Conservation (phyloP, 2,329 filamentous ascomycete species). For the Paraphaeosphaeria minitans region DNA sequence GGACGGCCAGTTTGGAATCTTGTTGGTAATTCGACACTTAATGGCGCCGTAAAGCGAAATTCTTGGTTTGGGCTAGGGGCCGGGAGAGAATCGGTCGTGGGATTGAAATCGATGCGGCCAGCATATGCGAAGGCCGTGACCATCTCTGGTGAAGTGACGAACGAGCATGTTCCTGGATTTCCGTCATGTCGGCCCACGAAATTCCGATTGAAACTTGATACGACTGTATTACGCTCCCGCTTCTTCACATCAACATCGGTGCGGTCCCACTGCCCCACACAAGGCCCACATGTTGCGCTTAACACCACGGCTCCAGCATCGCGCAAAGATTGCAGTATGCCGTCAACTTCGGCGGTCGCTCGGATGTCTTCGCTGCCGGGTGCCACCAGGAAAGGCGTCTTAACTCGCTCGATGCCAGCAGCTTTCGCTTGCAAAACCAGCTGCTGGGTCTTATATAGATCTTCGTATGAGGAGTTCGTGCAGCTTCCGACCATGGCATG, state of each 20-base stretch:
- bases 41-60: conserved; percentile 37
- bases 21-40: conserved; percentile 30
- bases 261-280: conserved; percentile 45
- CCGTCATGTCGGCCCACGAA: conserved; percentile 47
- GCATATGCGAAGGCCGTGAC: conserved; percentile 45
- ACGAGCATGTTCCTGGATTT: conserved; percentile 55
- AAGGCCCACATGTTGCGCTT: conserved; percentile 44
- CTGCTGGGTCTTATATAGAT: conserved; percentile 38
- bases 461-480: conserved; percentile 47
- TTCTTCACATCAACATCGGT: conserved; percentile 34
- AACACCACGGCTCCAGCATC: conserved; percentile 41
- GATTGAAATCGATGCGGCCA: conserved; percentile 34
- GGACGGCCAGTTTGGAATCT: conserved; percentile 30
- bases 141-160: conserved; percentile 56
- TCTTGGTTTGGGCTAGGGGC: conserved; percentile 7
- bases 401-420: conserved; percentile 35
- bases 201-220: conserved; percentile 47
- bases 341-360: conserved; percentile 37
- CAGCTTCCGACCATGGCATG: conserved; percentile 43
- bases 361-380: conserved; percentile 45
- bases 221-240: conserved; percentile 39
- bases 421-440: conserved; percentile 38
- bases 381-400: conserved; percentile 39
- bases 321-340: conserved; percentile 34
- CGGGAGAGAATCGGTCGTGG: conserved; percentile 30